Evolutionary conservation across 192 early-diverging fungal genomes (phyloP), one percentile per base, ranked within the genome.

Genomic region (Umbelopsis isabellina): DNA sequence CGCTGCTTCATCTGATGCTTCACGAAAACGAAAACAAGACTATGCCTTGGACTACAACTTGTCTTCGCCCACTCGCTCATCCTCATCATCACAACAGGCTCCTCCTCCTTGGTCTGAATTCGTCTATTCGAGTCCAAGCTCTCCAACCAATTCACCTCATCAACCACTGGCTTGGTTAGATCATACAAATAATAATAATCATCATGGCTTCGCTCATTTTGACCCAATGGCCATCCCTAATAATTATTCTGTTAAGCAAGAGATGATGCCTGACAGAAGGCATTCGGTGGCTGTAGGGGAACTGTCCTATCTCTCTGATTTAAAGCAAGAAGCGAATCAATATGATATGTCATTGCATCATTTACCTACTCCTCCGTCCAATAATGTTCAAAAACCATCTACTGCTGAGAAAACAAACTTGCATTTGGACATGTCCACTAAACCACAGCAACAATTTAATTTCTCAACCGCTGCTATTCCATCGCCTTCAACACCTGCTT

Each of bases 401-500:
- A 13, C 27, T 35, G 15, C 13, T 61, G 55, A 61, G 8, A 61
- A 61, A 25, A 18, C 25, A 18, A 61, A 61, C 30, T 16, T 61
- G 27, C 55, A 61, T 35, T 27, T 61, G 21, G 55, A 61, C 33
- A 67, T 67, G 66, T 46, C 66, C 44, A 45, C 48, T 11, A 49
- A 69, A 27, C 67, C 47, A 7, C 67, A 49, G 5, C 67, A 48
- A 21, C 67, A 25, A 21, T 52, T 69, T 52, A 41, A 51, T 21
- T 49, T 50, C 15, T 69, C 67, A 16, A 25, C 45, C 61, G 76
- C 72, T 21, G 70, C 75, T 22, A 75, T 81, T 20, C 77, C 80
- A 7, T 75, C 80, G 46, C 90, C 88, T 8, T 78, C 78, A 11
- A 90, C 88, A n/a, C 90, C 90, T 0, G 85, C 82, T 20, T 90